Base-by-base conservation (phyloP, 2,329 filamentous ascomycete species). In the Chaetomium olivaceum region DNA sequence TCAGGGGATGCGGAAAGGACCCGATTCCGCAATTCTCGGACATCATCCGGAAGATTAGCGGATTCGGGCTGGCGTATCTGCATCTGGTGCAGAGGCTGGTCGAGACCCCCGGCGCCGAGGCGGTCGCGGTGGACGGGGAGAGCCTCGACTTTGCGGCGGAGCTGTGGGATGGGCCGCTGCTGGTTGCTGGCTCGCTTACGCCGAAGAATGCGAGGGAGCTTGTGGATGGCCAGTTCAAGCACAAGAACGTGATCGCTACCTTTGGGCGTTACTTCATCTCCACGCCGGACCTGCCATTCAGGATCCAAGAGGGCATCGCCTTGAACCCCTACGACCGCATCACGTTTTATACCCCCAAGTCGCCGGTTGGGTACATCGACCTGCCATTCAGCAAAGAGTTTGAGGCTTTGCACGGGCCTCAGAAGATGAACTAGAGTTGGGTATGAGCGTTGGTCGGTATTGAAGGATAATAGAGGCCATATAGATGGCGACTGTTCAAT, bases 61-160 rank as follows among this genome's bases (percentile, higher is more conserved):
- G 77, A 80, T 43, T 61, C 8, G 59, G 62, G 12, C 76, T 89
- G 46, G 82, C 85, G 0, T 88, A 85, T 73, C 69, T 87, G 43
- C 86, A 88, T 74, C 64, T 88, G 5, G 79, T 89, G 14, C 82
- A 87, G 72, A 78, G 82, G 6, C 39, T 61, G 23, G 55, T 68
- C 11, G 46, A 33, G 2, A 67, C 63, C 11, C 58, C 51, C 50
- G n/a, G 2, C 16, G 58, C 55, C 3, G 58, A 29, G 21, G 12
- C 25, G n/a, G 61, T 23, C 1, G 39, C 12, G 1, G 31, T 8
- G 19, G 56, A 52, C 27, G 61, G 50, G 72, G 71, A 73, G 60
- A 75, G 68, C 23, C 57, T 77, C 51, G 72, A 76, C 57, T 77
- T 74, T 64, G 66, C 74, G 19, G 67, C 76, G 6, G 69, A 74